These are phyloP conservation scores for Fomitopsis palustris DNA, from an alignment of 1,284 basidiomycete genomes.

Conservation along the genomic window DNA sequence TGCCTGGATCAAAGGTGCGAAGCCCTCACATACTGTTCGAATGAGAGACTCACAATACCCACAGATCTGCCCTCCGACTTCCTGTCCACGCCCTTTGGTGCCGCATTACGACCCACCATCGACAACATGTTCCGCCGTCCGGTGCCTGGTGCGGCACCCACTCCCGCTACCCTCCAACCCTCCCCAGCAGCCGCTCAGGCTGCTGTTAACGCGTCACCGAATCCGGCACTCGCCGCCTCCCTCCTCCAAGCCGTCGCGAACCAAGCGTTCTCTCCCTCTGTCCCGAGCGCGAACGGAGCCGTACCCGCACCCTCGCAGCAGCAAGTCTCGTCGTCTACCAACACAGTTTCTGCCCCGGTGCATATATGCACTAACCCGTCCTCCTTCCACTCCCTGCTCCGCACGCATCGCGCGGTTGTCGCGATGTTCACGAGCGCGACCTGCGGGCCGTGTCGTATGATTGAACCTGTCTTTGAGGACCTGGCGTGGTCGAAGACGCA, in stretches of 20 bases:
- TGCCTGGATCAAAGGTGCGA: conserved; percentile 67
- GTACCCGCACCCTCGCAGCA: conserved; percentile 24
- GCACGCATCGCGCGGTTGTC: conserved; percentile 48
- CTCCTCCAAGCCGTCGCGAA: conserved; percentile 65
- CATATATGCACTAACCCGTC: conserved; percentile 54
- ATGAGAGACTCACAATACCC: background rate
- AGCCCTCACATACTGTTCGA: background rate
- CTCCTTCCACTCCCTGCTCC: conserved; percentile 48
- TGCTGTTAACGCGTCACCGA: conserved; percentile 32
- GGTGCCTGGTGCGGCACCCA: conserved; percentile 38
- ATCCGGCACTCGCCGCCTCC: conserved; percentile 52
- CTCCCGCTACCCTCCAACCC: conserved; percentile 31
- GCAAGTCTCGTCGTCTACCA: conserved; percentile 31
- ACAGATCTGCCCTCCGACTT: conserved; percentile 86
- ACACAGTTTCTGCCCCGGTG: conserved; percentile 59
- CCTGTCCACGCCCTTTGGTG: conserved; percentile 86
- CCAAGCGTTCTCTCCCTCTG: conserved; percentile 37
- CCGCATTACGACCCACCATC: conserved; percentile 83
- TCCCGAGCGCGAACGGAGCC: conserved; percentile 18
- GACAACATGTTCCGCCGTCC: conserved; percentile 79
- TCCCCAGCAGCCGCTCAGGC: conserved; percentile 27
- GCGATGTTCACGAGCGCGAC: conserved; percentile 66
- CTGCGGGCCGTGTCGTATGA: conserved; percentile 60
- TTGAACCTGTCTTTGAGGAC: conserved; percentile 61
- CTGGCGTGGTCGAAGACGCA: conserved; percentile 41